Evolutionary conservation across 805 yeast genomes (phyloP).

Genomic region (Maudiozyma turicensis): DNA sequence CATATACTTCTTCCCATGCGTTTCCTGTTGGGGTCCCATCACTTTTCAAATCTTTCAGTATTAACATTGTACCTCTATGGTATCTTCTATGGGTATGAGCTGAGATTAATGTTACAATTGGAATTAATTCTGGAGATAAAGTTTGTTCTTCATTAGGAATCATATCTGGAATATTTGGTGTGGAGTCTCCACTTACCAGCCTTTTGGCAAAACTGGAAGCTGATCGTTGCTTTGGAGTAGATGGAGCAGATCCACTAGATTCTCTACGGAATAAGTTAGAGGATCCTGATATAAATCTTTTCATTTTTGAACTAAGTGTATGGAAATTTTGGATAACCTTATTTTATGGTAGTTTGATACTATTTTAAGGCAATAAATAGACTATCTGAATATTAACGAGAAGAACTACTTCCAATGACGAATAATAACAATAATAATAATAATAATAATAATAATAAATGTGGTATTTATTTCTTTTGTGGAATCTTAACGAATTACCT

Average conservation of each 20-base stretch:
- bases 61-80: slow-evolving; percentile 64
- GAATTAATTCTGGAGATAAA: slow-evolving; percentile 37
- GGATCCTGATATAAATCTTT: slow-evolving; percentile 23
- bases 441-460: no score
- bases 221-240: slow-evolving; percentile 6
- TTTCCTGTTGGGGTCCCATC: slow-evolving; percentile 84
- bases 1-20: slow-evolving; percentile 87
- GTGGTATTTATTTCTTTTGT: no score
- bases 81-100: slow-evolving; percentile 71
- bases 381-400: no score
- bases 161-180: slow-evolving; percentile 5
- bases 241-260: neutral
- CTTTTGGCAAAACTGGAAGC: slow-evolving; percentile 6
- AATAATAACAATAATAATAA: no score
- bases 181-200: slow-evolving; percentile 4
- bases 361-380: no score
- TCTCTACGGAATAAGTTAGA: slow-evolving; percentile 19
- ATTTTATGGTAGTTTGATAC: no score
- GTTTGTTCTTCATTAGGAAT: slow-evolving; percentile 2
- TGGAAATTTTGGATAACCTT: neutral
- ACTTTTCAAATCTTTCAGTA: slow-evolving; percentile 60
- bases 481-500: no score
- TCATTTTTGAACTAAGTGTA: slow-evolving; percentile 9
- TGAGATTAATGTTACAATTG: slow-evolving; percentile 63
- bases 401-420: no score